These are phyloP conservation scores for Periconia sp. DNA, from an alignment of 2,329 filamentous ascomycete genomes.

Conservation along the genomic window DNA sequence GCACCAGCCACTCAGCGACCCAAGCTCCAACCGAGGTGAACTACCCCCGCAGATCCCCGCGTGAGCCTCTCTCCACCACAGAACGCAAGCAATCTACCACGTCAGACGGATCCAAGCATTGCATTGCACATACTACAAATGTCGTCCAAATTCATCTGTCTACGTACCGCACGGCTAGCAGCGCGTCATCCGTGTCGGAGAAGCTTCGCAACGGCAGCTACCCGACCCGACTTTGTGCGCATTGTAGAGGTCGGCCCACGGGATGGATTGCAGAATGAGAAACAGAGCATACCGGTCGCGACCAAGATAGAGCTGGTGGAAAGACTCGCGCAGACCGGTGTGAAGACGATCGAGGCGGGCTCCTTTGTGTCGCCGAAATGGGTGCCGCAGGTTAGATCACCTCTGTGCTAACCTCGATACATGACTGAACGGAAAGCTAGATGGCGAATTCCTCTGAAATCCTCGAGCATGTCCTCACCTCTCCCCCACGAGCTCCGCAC, in stretches of 20 bases:
- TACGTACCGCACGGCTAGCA: constrained; percentile 43
- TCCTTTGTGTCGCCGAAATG: constrained; percentile 85
- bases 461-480: constrained; percentile 69
- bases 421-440: constrained; percentile 56
- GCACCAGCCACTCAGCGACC: constrained; percentile 1
- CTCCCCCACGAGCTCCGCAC: constrained; percentile 59
- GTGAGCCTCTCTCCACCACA: constrained; percentile 12
- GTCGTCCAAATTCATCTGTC: constrained; percentile 36
- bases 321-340: constrained; percentile 69
- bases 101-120: too few relatives aligned
- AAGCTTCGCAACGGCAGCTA: constrained; percentile 40
- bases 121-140: constrained; percentile 17
- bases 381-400: constrained; percentile 72
- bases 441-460: constrained; percentile 82
- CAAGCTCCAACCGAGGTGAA: constrained; percentile 10
- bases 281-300: constrained; percentile 69
- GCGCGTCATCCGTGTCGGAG: constrained; percentile 39
- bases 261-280: constrained; percentile 89
- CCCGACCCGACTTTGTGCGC: constrained; percentile 53
- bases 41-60: constrained; percentile 4
- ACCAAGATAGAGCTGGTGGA: constrained; percentile 81
- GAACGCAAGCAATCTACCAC: too few relatives aligned
- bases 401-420: background rate
- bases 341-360: constrained; percentile 78
- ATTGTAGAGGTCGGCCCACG: constrained; percentile 85